Conservation (phyloP, 805 yeast species). For the Wickerhamiella qilinensis region DNA sequence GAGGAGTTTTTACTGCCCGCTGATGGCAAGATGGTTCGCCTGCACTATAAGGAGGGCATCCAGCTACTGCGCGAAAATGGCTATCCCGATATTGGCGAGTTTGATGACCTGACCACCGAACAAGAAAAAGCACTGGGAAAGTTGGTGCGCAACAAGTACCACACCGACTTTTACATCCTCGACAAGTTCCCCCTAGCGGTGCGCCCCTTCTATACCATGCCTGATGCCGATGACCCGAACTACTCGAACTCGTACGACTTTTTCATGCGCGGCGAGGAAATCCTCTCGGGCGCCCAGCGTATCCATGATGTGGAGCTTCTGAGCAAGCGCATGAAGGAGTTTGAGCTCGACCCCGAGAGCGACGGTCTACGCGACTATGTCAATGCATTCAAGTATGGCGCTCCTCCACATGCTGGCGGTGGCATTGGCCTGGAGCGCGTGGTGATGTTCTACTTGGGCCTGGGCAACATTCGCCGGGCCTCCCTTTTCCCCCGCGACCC, state of each 20-base stretch:
- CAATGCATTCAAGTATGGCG: slow-evolving; percentile 85
- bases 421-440: slow-evolving; percentile 99
- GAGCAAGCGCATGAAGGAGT: slow-evolving; percentile 63
- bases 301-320: slow-evolving; percentile 82
- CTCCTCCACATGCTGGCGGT: slow-evolving; percentile 99
- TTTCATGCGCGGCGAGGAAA: slow-evolving; percentile 99
- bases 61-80: slow-evolving; percentile 75
- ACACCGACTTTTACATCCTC: slow-evolving; percentile 93
- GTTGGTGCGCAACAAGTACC: slow-evolving; percentile 80
- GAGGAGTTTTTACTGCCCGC: slow-evolving; percentile 93
- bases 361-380: slow-evolving; percentile 84
- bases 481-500: slow-evolving; percentile 99
- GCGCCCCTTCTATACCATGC: slow-evolving; percentile 99
- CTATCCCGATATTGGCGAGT: slow-evolving; percentile 57
- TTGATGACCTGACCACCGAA: slow-evolving; percentile 83
- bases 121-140: slow-evolving; percentile 88
- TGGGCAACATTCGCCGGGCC: slow-evolving; percentile 97
- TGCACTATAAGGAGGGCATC: slow-evolving; percentile 85
- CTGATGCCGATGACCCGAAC: slow-evolving; percentile 78
- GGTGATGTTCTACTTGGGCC: slow-evolving; percentile 91
- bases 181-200: slow-evolving; percentile 96
- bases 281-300: slow-evolving; percentile 99
- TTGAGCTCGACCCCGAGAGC: slow-evolving; percentile 62
- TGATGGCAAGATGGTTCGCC: slow-evolving; percentile 82
- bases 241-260: slow-evolving; percentile 97